Evolutionary conservation across 1,284 basidiomycete species (phyloP).

Genomic region (Leucocoprinus gongylophorus): DNA sequence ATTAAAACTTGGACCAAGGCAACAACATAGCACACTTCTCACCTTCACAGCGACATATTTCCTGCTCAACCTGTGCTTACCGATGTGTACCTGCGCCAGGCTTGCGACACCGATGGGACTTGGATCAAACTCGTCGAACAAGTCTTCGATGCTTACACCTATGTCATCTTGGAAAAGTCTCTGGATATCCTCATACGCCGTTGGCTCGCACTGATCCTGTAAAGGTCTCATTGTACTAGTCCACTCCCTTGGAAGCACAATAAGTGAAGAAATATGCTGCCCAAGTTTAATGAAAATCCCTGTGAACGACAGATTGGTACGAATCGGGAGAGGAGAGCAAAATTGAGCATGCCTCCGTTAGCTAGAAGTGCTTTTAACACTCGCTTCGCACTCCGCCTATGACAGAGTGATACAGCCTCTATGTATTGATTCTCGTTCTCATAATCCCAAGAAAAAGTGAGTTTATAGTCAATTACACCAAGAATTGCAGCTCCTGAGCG

Average conservation of each 20-base stretch:
- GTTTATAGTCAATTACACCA: conserved; percentile 81
- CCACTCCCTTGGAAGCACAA: conserved; percentile 79
- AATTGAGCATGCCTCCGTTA: conserved; percentile 62
- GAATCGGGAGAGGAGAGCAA: background rate
- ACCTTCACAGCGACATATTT: conserved; percentile 88
- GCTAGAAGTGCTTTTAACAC: conserved; percentile 74
- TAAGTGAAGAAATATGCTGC: conserved; percentile 77
- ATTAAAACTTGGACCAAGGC: background rate
- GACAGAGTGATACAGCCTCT: conserved; percentile 68
- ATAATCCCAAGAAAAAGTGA: conserved; percentile 58
- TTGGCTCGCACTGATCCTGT: conserved; percentile 83
- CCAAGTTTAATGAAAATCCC: conserved; percentile 93
- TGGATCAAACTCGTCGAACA: conserved; percentile 82
- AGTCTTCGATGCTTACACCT: conserved; percentile 52
- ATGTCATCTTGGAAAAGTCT: conserved; percentile 68
- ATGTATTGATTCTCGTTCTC: conserved; percentile 47
- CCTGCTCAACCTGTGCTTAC: conserved; percentile 64
- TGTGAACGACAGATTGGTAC: conserved; percentile 14
- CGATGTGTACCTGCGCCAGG: conserved; percentile 93
- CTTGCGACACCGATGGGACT: conserved; percentile 93
- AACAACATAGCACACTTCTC: conserved; percentile 9
- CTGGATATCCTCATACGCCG: conserved; percentile 64
- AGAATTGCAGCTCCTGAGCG: conserved; percentile 53
- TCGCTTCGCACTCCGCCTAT: conserved; percentile 71
- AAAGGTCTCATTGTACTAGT: conserved; percentile 59